Conservation (phyloP, 2,329 filamentous ascomycete species). For the Trichoderma sp. region DNA sequence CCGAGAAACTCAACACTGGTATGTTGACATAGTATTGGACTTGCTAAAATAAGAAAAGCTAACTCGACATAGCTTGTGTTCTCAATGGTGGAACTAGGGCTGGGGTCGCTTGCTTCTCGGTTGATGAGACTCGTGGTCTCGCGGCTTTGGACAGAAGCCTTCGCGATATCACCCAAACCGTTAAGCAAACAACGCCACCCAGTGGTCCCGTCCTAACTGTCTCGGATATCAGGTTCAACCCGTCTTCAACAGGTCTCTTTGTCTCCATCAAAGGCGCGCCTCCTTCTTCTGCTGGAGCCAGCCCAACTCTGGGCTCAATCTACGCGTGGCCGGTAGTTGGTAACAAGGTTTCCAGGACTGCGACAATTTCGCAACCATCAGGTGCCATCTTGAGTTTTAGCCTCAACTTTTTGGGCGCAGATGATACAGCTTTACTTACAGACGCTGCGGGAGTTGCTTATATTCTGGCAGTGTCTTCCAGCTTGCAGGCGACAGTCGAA, state of each 20-base stretch:
- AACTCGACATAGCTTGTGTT: neutral
- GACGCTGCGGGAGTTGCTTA: neutral
- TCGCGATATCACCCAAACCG: neutral
- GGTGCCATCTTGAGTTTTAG: neutral
- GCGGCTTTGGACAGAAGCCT: neutral
- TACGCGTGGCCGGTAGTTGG: slow-evolving; percentile 4
- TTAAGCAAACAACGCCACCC: neutral
- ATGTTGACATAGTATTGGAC: neutral
- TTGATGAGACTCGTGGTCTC: neutral
- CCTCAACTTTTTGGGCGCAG: neutral
- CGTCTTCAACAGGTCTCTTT: neutral
- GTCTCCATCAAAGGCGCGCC: neutral
- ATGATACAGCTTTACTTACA: neutral
- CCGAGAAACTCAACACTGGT: neutral
- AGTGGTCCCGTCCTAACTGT: neutral
- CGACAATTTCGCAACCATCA: neutral
- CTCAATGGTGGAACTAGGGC: neutral
- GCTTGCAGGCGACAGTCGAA: neutral
- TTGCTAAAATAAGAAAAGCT: neutral
- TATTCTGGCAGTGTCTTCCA: neutral
- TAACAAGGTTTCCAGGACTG: neutral
- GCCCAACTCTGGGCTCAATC: neutral
- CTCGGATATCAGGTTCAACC: neutral
- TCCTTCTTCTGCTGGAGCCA: neutral
- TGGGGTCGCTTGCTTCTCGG: slow-evolving; percentile 2